Evolutionary conservation across 2,329 filamentous ascomycete species (phyloP), one percentile per base, ranked within the genome.

Genomic region (Fusarium chaquense): DNA sequence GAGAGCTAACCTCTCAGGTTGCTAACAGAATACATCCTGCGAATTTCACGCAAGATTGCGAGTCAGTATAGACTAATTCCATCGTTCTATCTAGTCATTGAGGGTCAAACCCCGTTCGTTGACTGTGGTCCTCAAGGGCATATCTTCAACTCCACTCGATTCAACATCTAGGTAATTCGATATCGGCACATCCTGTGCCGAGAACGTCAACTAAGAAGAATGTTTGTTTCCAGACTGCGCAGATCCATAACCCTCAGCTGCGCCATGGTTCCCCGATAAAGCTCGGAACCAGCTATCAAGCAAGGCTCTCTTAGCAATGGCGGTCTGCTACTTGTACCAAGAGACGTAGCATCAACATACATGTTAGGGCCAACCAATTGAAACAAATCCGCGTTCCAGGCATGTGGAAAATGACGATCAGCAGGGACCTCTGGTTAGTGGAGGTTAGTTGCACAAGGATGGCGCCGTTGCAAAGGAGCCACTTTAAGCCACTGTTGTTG

Each of bases 401-500:
- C 3, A 16, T 30, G 18, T 1, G 49, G 49, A 5, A 51, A 8
- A 38, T 10, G 20, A 13, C 22, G n/a, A 20, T 51, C 18, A 51
- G 15, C 22, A 36, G 20, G 12, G 22, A 18, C 24, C 15, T 24
- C 22, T 44, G 41, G 22, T 24, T 26, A 6, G 18, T 30, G 18
- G 13, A 26, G 18, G 24, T 11, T 28, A 28, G 33, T 51, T 38
- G 20, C 33, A 40, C 24, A 24, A 41, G 36, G 30, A 61, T 57
- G 33, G 58, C 45, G 33, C 35, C 30, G 24, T n/a, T 62, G 20
- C 36, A 36, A 30, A 47, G 30, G 28, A n/a, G 43, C 49, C 22
- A 51, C 5, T 44, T 43, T 16, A 47, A 49, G 60, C 60, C 60
- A 63, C 60, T 16, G 49, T 32, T 54, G 47, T 54, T 47, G 30